These are phyloP conservation scores for Glomus cerebriforme DNA, from an alignment of 192 early-diverging fungal genomes.

Conservation along the genomic window DNA sequence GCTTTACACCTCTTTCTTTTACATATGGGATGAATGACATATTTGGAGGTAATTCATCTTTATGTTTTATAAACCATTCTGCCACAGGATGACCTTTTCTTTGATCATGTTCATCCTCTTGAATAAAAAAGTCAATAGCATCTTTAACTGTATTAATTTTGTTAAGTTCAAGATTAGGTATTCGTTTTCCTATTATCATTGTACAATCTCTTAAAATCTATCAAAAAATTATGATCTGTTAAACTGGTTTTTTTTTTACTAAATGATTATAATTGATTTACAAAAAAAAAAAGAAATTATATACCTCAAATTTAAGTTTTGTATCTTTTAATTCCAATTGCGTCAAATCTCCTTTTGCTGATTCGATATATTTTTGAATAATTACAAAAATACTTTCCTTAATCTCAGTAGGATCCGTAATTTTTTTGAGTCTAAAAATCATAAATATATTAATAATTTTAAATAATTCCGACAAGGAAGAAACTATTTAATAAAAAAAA, in stretches of 20 bases:
- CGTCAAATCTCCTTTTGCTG: conserved; percentile 31
- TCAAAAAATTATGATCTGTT: too few species aligned
- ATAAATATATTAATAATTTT: neutral
- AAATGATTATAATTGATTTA: too few species aligned
- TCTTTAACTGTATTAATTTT: conserved; percentile 40
- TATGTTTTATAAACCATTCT: conserved; percentile 44
- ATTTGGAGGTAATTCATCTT: conserved; percentile 40
- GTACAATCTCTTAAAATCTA: conserved; percentile 46
- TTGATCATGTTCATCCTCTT: neutral
- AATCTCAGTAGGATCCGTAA: conserved; percentile 35
- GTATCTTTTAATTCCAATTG: conserved; percentile 30
- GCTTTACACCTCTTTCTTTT: conserved; percentile 42
- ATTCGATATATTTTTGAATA: conserved; percentile 29
- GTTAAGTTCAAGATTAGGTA: conserved; percentile 45
- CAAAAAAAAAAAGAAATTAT: neutral
- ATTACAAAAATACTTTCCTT: conserved; percentile 28
- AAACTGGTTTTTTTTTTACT: too few species aligned
- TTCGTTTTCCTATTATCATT: conserved; percentile 35
- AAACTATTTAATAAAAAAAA: too few species aligned
- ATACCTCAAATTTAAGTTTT: conserved; percentile 44
- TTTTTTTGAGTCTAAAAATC: neutral
- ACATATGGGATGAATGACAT: conserved; percentile 45
- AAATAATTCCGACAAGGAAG: too few species aligned
- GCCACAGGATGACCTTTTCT: conserved; percentile 44
- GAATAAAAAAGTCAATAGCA: conserved; percentile 39